phyloP scores from a whole-genome alignment of 2,329 filamentous ascomycete genomes.

The Parascedosporium putredinis region DNA sequence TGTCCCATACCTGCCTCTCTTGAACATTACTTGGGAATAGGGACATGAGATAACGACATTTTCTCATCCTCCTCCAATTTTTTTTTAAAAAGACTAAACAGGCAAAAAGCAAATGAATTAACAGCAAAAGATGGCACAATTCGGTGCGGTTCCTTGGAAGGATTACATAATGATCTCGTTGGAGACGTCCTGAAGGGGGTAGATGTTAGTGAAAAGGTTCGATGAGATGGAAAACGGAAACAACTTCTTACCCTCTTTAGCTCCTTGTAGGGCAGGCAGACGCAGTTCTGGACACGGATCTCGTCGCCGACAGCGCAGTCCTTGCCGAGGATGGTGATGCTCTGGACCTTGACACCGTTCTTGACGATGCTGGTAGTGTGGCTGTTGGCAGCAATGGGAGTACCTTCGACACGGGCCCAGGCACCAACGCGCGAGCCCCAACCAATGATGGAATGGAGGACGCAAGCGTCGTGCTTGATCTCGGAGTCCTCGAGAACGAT shows the following conservation, averaged over 20 bases:
- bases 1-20: no score
- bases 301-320: constrained; percentile 92
- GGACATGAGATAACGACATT: no score
- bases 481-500: constrained; percentile 92
- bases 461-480: constrained; percentile 92
- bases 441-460: constrained; percentile 91
- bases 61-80: no score
- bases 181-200: constrained; percentile 59
- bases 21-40: no score
- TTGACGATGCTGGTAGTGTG: constrained; percentile 93
- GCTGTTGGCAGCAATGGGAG: constrained; percentile 74
- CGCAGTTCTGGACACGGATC: constrained; percentile 92
- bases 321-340: constrained; percentile 94
- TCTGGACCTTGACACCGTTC: constrained; percentile 97
- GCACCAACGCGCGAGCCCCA: constrained; percentile 93
- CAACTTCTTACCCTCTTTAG: constrained; percentile 55
- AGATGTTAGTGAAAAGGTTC: constrained; percentile 16
- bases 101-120: no score
- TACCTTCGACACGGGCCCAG: constrained; percentile 97
- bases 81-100: no score
- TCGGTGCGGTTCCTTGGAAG: no score
- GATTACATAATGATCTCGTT: constrained; percentile 87
- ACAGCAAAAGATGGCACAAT: no score
- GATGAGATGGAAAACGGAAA: constrained; percentile 26
- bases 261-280: constrained; percentile 96